Evolutionary conservation across 148 eudicot species (phyloP), one percentile per base, ranked within the genome.

Genomic region (Rhododendron griersonianum): DNA sequence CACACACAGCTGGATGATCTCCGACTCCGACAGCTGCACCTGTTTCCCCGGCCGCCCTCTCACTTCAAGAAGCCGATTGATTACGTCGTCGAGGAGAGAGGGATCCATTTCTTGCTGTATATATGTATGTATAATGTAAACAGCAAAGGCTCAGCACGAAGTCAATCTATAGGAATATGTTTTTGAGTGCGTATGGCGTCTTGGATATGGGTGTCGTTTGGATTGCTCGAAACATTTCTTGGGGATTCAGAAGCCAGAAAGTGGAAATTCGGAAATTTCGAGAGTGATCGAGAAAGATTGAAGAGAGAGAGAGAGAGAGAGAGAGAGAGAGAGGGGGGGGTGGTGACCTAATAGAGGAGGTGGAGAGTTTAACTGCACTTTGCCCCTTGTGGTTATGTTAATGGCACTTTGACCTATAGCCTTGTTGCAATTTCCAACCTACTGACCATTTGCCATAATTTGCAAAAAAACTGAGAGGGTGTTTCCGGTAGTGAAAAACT

Each of bases 1-100:
- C 45, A 91, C 39, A 79, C 98, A 95, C 21, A 93, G 92, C 87
- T 92, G 98, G 45, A 92, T 92, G 92, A 95, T 93, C 91, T 95
- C 98, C 47, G 94, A 57, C 89, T 95, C 98, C n/a, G 95, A 90
- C 11, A 95, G 89, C 89, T 93, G 96, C 86, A 95, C 98, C 90
- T 95, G 98, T 61, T 92, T 95, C 67, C 94, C 96, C 13, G 95
- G 93, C 59, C 87, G 88, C 69, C 90, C 90, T 77, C 87, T 91
- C 10, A 93, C 93, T 85, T 93, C 93, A 35, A 95, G 91, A 67
- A 95, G 88, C 41, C 96, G 91, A 84, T 89, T 87, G 84, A 95
- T 95, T 76, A 95, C 86, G 82, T 85, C 98, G 89, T 95, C 98
- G 57, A 95, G 91, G 25, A 91, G 90, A 79, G 84, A 47, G 69